phyloP scores from a whole-genome alignment of 352 stramenopile genomes.

The Pythium sp. region DNA sequence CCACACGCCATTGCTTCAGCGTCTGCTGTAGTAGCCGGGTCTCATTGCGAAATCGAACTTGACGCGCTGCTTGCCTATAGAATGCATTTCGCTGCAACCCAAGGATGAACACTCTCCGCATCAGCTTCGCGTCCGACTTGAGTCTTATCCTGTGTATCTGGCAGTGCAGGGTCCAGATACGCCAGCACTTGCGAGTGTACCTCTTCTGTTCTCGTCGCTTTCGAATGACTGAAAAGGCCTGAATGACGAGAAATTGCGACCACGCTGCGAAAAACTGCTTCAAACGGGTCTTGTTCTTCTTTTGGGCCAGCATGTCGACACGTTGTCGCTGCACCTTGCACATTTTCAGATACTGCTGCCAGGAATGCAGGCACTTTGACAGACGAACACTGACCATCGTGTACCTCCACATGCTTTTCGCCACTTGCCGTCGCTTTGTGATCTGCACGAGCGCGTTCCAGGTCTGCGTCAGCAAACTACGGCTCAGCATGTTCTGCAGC shows the following conservation, averaged over 20 bases:
- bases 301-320: neutral
- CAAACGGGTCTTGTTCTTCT: neutral
- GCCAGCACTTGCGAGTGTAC: neutral
- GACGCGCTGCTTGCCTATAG: neutral
- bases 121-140: neutral
- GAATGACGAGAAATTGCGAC: slow-evolving; percentile 9
- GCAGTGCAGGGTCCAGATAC: neutral
- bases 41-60: neutral
- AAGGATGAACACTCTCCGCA: slow-evolving; percentile 6
- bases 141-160: neutral
- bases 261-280: slow-evolving; percentile 7
- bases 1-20: slow-evolving; percentile 11
- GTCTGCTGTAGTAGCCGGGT: neutral
- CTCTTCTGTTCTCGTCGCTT: neutral
- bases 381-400: slow-evolving; percentile 11
- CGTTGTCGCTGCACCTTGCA: neutral
- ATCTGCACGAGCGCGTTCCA: slow-evolving; percentile 20
- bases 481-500: neutral
- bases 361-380: slow-evolving; percentile 4
- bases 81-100: slow-evolving; percentile 3
- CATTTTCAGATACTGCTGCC: slow-evolving; percentile 2
- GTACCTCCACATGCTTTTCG: slow-evolving; percentile 23
- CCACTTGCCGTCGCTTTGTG: slow-evolving; percentile 23
- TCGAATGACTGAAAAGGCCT: slow-evolving; percentile 6
- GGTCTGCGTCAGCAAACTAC: neutral